phyloP scores from a whole-genome alignment of 2,329 filamentous ascomycete genomes.

The Hymenoscyphus occultus region DNA sequence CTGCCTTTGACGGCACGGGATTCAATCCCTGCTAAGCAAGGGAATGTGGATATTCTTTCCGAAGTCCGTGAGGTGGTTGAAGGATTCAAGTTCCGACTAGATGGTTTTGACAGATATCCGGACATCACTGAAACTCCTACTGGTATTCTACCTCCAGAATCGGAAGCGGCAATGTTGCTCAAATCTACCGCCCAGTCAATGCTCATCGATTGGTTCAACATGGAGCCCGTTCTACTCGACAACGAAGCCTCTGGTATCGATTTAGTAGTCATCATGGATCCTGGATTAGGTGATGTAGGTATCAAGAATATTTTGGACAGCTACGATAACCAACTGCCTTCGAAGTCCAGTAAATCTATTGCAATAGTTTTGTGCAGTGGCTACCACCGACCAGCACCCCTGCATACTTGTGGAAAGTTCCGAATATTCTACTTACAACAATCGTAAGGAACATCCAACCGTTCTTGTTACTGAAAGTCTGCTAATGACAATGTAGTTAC shows the following conservation, averaged over 20 bases:
- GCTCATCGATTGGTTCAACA: constrained; percentile 31
- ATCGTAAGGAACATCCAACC: constrained; percentile 26
- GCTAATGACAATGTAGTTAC: constrained; percentile 23
- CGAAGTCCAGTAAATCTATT: constrained; percentile 18
- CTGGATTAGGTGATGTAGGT: constrained; percentile 25
- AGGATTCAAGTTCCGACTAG: constrained; percentile 27
- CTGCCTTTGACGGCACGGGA: constrained; percentile 26
- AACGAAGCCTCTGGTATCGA: constrained; percentile 21
- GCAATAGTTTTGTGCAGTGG: constrained; percentile 29
- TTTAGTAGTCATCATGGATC: constrained; percentile 31
- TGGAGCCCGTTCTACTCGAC: constrained; percentile 20
- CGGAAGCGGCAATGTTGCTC: constrained; percentile 29
- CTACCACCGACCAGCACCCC: constrained; percentile 24
- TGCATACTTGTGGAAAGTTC: constrained; percentile 25
- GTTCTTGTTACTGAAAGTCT: background rate
- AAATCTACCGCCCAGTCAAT: constrained; percentile 24
- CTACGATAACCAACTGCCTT: constrained; percentile 16
- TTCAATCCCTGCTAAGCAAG: constrained; percentile 11
- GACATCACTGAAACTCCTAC: constrained; percentile 34
- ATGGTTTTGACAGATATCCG: constrained; percentile 32
- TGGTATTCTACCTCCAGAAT: constrained; percentile 32
- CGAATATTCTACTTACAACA: constrained; percentile 32
- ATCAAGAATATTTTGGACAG: constrained; percentile 25
- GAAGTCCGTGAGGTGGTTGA: constrained; percentile 23
- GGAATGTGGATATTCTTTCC: constrained; percentile 17